Evolutionary conservation across 495 filamentous ascomycete species (phyloP).

Genomic region (Penicillium pulvis): DNA sequence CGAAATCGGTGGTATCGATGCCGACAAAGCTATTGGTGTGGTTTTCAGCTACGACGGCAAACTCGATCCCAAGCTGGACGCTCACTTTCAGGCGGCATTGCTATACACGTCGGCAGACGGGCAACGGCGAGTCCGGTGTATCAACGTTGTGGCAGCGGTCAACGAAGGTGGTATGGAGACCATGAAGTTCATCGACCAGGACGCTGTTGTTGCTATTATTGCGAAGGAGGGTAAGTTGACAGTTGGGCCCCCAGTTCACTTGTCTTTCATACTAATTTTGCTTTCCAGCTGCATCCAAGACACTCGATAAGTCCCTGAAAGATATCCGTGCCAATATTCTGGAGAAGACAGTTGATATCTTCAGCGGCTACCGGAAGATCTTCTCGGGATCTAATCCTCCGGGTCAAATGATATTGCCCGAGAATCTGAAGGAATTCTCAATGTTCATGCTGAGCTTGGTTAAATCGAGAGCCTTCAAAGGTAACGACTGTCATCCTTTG

Average conservation of each 20-base stretch:
- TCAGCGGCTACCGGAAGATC: conserved; percentile 91
- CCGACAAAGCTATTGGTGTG: conserved; percentile 90
- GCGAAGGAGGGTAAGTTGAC: conserved; percentile 74
- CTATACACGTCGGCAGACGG: conserved; percentile 92
- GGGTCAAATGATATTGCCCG: conserved; percentile 90
- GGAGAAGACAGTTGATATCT: conserved; percentile 93
- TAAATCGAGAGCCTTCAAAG: conserved; percentile 93
- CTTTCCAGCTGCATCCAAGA: conserved; percentile 68
- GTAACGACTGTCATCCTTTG: conserved; percentile 27
- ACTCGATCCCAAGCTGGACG: conserved; percentile 91
- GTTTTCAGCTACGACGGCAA: conserved; percentile 97
- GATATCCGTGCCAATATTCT: conserved; percentile 82
- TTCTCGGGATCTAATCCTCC: conserved; percentile 84
- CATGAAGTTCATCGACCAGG: conserved; percentile 92
- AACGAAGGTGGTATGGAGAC: conserved; percentile 80
- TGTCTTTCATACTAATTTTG: conserved; percentile 6
- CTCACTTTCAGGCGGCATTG: conserved; percentile 94
- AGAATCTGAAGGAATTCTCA: conserved; percentile 92
- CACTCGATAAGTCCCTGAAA: conserved; percentile 78
- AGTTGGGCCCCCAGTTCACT: conserved; percentile 3
- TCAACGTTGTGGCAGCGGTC: conserved; percentile 89
- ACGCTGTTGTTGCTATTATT: conserved; percentile 82
- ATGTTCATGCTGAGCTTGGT: conserved; percentile 96
- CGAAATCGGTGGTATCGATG: conserved; percentile 89
- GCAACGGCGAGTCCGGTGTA: conserved; percentile 88